These are phyloP conservation scores for Hansenula sp. DNA, from an alignment of 1,139 yeast species.

Conservation along the genomic window DNA sequence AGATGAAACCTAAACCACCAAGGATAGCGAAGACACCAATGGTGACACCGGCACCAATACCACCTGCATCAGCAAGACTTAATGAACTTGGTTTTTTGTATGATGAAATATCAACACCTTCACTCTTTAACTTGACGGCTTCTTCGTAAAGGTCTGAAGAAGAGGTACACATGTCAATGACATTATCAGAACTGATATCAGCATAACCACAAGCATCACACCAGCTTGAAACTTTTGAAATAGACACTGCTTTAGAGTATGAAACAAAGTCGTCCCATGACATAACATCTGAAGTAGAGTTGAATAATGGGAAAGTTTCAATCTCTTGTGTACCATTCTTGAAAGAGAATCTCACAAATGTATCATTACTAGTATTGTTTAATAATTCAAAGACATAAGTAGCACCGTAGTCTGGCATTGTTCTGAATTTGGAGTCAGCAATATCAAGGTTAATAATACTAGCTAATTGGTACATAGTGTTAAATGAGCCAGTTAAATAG, in stretches of 20 bases:
- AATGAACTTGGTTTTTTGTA: constrained; percentile 14
- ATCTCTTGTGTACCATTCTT: constrained; percentile 36
- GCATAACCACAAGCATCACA: constrained; percentile 31
- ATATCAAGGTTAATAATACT: constrained; percentile 30
- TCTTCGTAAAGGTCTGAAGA: constrained; percentile 25
- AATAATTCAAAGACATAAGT: constrained; percentile 37
- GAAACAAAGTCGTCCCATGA: constrained; percentile 30
- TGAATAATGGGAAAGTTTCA: constrained; percentile 32
- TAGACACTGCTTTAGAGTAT: constrained; percentile 23
- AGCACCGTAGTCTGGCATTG: constrained; percentile 40
- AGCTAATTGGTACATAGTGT: constrained; percentile 34
- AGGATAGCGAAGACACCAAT: constrained; percentile 30
- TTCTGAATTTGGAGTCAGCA: constrained; percentile 32
- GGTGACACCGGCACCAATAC: constrained; percentile 47
- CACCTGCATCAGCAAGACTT: constrained; percentile 39
- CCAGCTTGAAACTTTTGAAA: constrained; percentile 30
- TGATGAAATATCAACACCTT: constrained; percentile 24
- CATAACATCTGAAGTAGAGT: constrained; percentile 24
- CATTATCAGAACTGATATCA: constrained; percentile 14
- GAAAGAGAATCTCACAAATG: constrained; percentile 36
- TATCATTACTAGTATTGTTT: constrained; percentile 20
- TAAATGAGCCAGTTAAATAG: constrained; percentile 38
- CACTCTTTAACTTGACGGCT: constrained; percentile 23
- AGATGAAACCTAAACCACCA: constrained; percentile 5
- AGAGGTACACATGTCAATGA: constrained; percentile 28